A percentile compares a stretch with the other conserved stretches of the same genome.
Evolutionary conservation across 495 filamentous ascomycete species (phyloP).

Genomic region (Aspergillus conjunctus): DNA sequence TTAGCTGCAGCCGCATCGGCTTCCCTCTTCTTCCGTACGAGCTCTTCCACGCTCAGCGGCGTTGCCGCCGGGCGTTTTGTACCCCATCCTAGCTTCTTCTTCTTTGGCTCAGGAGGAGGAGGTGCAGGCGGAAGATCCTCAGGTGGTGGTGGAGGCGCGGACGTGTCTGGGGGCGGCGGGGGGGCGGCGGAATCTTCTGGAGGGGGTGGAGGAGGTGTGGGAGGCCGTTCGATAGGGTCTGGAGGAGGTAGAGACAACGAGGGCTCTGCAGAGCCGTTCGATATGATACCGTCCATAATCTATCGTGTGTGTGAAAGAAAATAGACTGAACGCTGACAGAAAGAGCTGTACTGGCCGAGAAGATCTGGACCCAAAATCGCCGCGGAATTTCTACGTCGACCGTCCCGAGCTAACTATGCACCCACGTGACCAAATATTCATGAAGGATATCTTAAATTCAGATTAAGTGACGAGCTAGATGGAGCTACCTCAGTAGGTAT

Average conservation of each 20-base stretch:
- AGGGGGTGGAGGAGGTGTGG: constrained; percentile 59
- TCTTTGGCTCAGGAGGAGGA: constrained; percentile 52
- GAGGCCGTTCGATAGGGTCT: constrained; percentile 41
- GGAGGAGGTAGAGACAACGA: constrained; percentile 34
- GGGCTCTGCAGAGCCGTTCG: constrained; percentile 27
- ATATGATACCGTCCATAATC: constrained; percentile 34
- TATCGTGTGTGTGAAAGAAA: not conserved
- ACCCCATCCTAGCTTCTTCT: constrained; percentile 62
- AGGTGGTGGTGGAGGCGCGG: constrained; percentile 60
- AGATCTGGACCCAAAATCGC: constrained; percentile 5
- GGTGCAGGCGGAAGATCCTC: constrained; percentile 53
- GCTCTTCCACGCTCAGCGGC: constrained; percentile 75
- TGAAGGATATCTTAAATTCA: not conserved
- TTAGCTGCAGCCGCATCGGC: constrained; percentile 76
- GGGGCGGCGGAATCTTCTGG: constrained; percentile 48
- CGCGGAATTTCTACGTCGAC: constrained; percentile 21
- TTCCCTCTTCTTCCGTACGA: constrained; percentile 76
- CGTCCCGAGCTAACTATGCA: constrained; percentile 8
- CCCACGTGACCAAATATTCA: constrained; percentile 7
- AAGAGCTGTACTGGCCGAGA: not conserved
- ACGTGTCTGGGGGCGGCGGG: constrained; percentile 47
- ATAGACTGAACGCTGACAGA: not conserved
- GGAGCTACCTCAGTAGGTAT: constrained; percentile 23
- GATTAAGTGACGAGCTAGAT: constrained; percentile 11
- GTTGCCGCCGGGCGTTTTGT: constrained; percentile 38